Base-by-base conservation (phyloP, 1,139 yeast species). In the Scheffersomyces cryptocercus region DNA sequence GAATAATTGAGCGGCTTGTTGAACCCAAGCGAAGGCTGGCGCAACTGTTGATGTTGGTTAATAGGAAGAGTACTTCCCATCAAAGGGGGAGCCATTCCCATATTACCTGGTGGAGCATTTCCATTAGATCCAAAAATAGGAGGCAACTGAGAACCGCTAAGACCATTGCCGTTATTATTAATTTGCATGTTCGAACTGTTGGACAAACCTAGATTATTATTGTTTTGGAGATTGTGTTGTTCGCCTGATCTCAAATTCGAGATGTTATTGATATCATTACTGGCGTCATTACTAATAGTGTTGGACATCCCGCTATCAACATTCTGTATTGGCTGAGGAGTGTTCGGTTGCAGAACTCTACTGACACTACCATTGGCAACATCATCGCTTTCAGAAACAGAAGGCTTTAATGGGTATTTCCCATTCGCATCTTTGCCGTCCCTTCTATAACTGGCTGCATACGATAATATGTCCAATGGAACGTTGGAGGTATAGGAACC, bases 401-500 rank as follows among this genome's bases (percentile, higher is more conserved):
- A 31, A 7, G 35, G 20, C 20, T 15, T 14, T 15, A 15, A 14
- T 31, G 16, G 13, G 5, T 20, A 15, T 31, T 20, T 31, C n/a
- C 15, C n/a, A 20, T 31, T 31, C 6, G 35, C 15, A 20, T 31
- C 35, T 20, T 31, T 32, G 10, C 38, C 20, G 13, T 49, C 57
- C 13, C 58, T 46, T 38, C 61, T 50, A 36, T 50, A 58, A 5
- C 65, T 46, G 6, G 75, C 74, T 1, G 75, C 76, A 46, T 64
- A 66, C 3, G 73, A 66, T 29, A 71, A 53, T 5, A 72, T 55
- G 44, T 71, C 75, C 30, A 72, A 55, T 13, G 73, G 66, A 4
- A 65, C 55, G 12, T 55, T 56, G 4, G 56, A 53, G 2, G 42
- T 45, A 13, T 42, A 45, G n/a, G 34, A 20, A 7, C 42, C 39